Evolutionary conservation across 2,329 filamentous ascomycete genomes (phyloP), one percentile per base, ranked within the genome.

Genomic region (Penicillium sp.): DNA sequence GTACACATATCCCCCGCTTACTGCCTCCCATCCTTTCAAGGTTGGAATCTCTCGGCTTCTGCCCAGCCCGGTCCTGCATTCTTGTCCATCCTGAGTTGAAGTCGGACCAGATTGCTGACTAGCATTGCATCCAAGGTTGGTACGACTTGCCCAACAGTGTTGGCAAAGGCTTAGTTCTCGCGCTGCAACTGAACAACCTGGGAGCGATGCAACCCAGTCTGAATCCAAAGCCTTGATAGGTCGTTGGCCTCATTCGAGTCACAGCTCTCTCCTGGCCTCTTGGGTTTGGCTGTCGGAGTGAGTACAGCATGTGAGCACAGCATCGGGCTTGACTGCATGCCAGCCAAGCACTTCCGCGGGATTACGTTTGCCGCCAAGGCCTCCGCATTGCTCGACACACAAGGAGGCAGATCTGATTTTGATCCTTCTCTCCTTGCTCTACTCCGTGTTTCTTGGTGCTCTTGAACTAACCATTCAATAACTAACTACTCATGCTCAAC

Each of bases 141-240:
- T 49, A 45, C 37, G 28, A 55, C 45, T 21, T 21, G 29, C 15
- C 37, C 24, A 13, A 43, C 50, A 43, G 48, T 41, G 38, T 57
- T 52, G 51, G 54, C 51, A 54, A 57, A 58, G 54, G 57, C 56
- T 58, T 58, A 50, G 33, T 51, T 53, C 41, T 19, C 26, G 26
- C 9, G 17, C 26, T 37, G 21, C 26, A 35, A 1, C 7, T 22
- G 19, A 32, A 5, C 24, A 17, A 22, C 34, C 19, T 17, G 9
- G 17, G 3, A 22, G 6, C 2, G 22, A 24, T 37, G 38, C n/a
- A 10, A 42, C 48, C 8, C 19, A 31, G 43, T 37, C 15, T n/a
- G 10, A n/a, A 26, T 47, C 12, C 10, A 21, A 46, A 46, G 31
- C 37, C 37, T 42, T 46, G 35, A 37, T 19, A 24, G 13, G 19